Evolutionary conservation across 768 basidiomycete species (phyloP).

Genomic region (Kwoniella europaea): DNA sequence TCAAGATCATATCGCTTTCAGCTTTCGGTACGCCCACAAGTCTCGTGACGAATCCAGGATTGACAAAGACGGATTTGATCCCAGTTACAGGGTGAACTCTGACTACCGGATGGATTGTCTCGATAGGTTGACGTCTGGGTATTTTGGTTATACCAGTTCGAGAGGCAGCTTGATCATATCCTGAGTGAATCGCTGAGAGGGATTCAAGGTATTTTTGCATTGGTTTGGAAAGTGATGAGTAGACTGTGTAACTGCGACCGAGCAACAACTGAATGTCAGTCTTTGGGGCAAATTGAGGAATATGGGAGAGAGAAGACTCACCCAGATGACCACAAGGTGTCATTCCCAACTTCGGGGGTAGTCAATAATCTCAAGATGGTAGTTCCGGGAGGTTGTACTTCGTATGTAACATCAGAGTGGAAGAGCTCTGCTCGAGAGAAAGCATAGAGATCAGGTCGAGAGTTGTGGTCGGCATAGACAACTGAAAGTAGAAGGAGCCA

Average conservation of each 20-base stretch:
- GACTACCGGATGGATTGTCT: slow-evolving; percentile 73
- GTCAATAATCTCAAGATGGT: slow-evolving; percentile 78
- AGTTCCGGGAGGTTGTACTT: slow-evolving; percentile 68
- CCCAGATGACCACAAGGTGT: slow-evolving; percentile 83
- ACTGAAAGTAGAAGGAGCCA: no score
- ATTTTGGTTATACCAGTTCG: slow-evolving; percentile 71
- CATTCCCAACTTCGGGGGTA: slow-evolving; percentile 73
- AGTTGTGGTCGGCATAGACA: slow-evolving; percentile 56
- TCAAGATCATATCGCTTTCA: slow-evolving; percentile 75
- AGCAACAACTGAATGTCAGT: no score
- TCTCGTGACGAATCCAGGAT: slow-evolving; percentile 79
- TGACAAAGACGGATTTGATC: slow-evolving; percentile 82
- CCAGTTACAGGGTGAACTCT: slow-evolving; percentile 84
- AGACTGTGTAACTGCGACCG: slow-evolving; percentile 75
- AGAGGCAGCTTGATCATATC: slow-evolving; percentile 76
- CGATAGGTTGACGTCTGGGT: slow-evolving; percentile 67
- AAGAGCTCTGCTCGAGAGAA: slow-evolving; percentile 78
- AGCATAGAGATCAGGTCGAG: slow-evolving; percentile 60
- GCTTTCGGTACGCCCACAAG: slow-evolving; percentile 79
- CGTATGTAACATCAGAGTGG: slow-evolving; percentile 84
- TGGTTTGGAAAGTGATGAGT: slow-evolving; percentile 76
- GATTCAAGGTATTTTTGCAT: slow-evolving; percentile 79
- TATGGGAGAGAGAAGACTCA: no score
- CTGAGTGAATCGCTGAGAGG: slow-evolving; percentile 74
- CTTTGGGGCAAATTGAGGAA: no score